Percentiles rank a stretch among this genome's conserved stretches.
Conservation (phyloP, 805 yeast genomes). For the Candida dajiaensis region DNA sequence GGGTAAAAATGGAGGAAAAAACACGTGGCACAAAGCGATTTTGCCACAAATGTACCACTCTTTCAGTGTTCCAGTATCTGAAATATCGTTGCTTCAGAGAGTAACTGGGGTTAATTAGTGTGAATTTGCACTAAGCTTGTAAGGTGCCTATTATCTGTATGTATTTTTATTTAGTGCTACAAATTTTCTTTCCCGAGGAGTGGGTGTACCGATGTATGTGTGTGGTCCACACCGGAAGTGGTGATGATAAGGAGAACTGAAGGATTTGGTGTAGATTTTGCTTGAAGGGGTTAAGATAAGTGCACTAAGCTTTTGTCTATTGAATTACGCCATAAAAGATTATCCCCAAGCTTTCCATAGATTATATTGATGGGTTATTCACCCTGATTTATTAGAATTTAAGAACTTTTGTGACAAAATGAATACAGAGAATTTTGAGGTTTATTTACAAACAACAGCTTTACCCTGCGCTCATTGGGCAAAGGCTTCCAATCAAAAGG, state of each 20-base stretch:
- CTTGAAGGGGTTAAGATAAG: too few species aligned
- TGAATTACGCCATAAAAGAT: too few species aligned
- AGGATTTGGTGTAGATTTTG: too few species aligned
- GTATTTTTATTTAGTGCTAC: neutral
- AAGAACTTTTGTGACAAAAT: neutral
- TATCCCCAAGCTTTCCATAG: too few species aligned
- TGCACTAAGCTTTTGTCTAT: too few species aligned
- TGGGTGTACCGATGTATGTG: neutral
- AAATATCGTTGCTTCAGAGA: neutral
- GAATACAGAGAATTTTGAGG: neutral
- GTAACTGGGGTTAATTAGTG: neutral
- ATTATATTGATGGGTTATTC: neutral
- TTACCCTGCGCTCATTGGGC: too few species aligned
- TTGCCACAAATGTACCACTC: neutral
- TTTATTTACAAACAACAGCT: too few species aligned
- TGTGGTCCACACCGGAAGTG: neutral
- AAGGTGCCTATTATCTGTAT: neutral
- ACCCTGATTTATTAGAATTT: neutral
- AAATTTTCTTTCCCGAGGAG: neutral
- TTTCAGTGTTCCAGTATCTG: neutral
- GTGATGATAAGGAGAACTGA: neutral
- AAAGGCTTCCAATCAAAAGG: too few species aligned
- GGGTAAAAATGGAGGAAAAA: neutral
- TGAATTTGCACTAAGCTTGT: neutral
- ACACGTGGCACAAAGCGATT: neutral